Base-by-base conservation (phyloP, 257 asterid genomes). In the Dorcoceras hygrometricum region DNA sequence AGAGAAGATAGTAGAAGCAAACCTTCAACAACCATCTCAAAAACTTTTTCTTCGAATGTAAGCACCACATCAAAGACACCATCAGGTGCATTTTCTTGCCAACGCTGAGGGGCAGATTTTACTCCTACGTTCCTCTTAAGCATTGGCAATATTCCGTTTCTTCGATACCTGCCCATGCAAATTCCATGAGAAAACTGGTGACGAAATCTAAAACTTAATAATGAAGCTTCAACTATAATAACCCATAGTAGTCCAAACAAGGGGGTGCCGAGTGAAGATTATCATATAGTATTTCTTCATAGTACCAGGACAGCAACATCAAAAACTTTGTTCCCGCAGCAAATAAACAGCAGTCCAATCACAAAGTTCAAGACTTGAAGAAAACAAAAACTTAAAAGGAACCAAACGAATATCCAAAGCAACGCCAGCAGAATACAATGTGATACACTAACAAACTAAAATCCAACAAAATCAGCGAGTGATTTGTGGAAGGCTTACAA, bases 11-110 rank as follows among this genome's bases (percentile, higher is more conserved):
- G 22, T 9, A 43, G 66, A 48, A 22, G 76, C 87, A 24, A 72
- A 94, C 99, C 99, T 90, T 94, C 96, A 69, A 87, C 75, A 73
- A 90, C 96, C 95, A 87, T 88, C 77, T 94, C 99, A 12, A 94
- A 94, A 27, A 94, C 99, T 73, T 94, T 90, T 69, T 90, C 99
- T 79, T 94, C 99, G 68, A 94, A 94, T 0, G 96, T 78, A 76
- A 94, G 89, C 54, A 94, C 99, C 28, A 90, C 95, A 46, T 94
- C 99, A 57, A 94, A 94, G 43, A 82, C 59, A 18, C 99, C 99
- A 78, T 94, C 99, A 8, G 81, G 75, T 10, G 91, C 96, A 76
- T 94, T 94, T 0, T 87, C 96, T 71, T 94, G 99, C 99, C 99
- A 94, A 25, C 99, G 83, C 68, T 90, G 99, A 39, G 99, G 99